Evolutionary conservation across 208 protist genomes (phyloP).

Genomic region (Naegleria fowleri): DNA sequence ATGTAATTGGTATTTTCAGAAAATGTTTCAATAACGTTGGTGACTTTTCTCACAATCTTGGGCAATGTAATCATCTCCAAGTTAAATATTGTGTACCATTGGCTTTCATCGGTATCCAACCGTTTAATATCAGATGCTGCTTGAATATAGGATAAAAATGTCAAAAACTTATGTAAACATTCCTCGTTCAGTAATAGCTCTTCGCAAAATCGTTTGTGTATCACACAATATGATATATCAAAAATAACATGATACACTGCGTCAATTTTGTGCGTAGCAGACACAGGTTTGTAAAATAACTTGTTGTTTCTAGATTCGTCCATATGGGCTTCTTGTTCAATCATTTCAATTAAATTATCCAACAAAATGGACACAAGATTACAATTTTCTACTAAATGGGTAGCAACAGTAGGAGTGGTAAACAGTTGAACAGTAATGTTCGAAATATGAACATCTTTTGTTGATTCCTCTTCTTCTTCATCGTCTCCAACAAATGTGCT

Average conservation of each 20-base stretch:
- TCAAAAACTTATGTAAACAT: background rate
- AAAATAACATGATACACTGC: background rate
- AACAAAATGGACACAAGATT: background rate
- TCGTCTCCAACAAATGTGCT: background rate
- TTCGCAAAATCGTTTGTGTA: background rate
- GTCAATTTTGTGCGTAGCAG: background rate
- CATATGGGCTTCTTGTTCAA: background rate
- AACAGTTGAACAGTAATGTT: background rate
- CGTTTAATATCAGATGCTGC: background rate
- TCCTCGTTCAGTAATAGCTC: background rate
- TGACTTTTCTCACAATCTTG: background rate
- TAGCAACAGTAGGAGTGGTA: background rate
- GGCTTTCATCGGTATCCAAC: background rate
- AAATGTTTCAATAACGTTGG: background rate
- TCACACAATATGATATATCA: background rate
- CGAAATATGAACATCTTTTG: background rate
- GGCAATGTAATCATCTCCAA: background rate
- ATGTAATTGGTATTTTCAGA: background rate
- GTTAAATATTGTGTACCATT: background rate
- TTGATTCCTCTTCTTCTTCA: background rate
- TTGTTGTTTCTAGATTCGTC: background rate
- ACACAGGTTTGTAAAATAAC: background rate
- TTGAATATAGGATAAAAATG: background rate
- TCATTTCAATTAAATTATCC: background rate
- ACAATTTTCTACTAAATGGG: background rate